phyloP scores from a whole-genome alignment of 805 yeast genomes.

The Yamadazyma olivae region DNA sequence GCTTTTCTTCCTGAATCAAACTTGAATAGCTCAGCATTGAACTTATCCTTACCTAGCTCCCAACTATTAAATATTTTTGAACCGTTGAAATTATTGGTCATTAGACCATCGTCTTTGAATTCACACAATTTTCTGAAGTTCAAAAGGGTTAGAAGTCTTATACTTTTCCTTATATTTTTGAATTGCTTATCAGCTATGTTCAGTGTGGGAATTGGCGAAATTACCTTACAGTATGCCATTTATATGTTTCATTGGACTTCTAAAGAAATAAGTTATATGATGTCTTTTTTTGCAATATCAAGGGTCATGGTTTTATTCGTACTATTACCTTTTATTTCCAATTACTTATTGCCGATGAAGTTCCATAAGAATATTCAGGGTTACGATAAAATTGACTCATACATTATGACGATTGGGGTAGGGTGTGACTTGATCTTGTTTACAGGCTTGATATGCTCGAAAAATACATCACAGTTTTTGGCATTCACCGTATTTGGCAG shows the following conservation, averaged over 20 bases:
- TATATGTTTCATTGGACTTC: constrained; percentile 52
- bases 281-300: constrained; percentile 40
- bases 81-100: constrained; percentile 2
- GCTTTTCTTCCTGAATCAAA: constrained; percentile 60
- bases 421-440: constrained; percentile 36
- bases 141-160: background rate
- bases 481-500: constrained; percentile 34
- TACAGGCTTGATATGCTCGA: constrained; percentile 23
- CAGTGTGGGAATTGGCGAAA: constrained; percentile 30
- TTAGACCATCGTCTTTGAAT: background rate
- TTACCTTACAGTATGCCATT: constrained; percentile 49
- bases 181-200: constrained; percentile 1
- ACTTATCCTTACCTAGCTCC: no score
- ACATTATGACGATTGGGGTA: constrained; percentile 30
- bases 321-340: constrained; percentile 45
- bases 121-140: background rate
- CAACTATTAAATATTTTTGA: background rate
- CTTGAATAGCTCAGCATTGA: no score
- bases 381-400: constrained; percentile 49
- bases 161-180: background rate
- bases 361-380: constrained; percentile 25
- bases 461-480: constrained; percentile 20
- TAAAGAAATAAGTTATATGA: constrained; percentile 47
- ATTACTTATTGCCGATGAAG: constrained; percentile 28
- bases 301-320: constrained; percentile 46